phyloP scores from a whole-genome alignment of 208 protist species.

The Trypanosoma theileri region DNA sequence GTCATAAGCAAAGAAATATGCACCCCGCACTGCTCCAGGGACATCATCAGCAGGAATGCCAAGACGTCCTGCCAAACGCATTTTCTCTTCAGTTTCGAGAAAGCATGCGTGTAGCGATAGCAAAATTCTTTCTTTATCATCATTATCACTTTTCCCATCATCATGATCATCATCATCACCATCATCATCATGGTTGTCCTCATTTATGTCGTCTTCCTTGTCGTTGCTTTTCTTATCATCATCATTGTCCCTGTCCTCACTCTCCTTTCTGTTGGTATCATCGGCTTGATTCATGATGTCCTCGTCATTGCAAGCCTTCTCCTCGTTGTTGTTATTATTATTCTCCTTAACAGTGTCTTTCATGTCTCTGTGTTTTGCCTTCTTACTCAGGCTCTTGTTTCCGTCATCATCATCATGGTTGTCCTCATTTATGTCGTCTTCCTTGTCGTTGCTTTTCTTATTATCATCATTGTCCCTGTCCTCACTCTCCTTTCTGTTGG shows the following conservation, averaged over 20 bases:
- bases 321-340: background rate
- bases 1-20: conserved; percentile 26
- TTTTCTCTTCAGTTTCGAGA: conserved; percentile 4
- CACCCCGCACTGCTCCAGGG: conserved; percentile 5
- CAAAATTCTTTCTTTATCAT: background rate
- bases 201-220: background rate
- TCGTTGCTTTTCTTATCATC: background rate
- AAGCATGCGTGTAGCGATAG: background rate
- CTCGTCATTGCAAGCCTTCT: background rate
- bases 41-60: conserved; percentile 14
- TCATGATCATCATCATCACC: background rate
- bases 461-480: background rate
- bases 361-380: background rate
- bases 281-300: background rate
- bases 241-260: background rate
- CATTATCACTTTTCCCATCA: background rate
- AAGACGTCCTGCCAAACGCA: conserved; percentile 9
- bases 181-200: background rate
- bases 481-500: background rate
- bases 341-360: background rate
- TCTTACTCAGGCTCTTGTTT: background rate
- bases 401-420: background rate
- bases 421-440: background rate
- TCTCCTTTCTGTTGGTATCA: background rate
- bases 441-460: background rate